Evolutionary conservation across 108 stramenopile genomes (phyloP).

Genomic region (Cylindrotheca closterium): DNA sequence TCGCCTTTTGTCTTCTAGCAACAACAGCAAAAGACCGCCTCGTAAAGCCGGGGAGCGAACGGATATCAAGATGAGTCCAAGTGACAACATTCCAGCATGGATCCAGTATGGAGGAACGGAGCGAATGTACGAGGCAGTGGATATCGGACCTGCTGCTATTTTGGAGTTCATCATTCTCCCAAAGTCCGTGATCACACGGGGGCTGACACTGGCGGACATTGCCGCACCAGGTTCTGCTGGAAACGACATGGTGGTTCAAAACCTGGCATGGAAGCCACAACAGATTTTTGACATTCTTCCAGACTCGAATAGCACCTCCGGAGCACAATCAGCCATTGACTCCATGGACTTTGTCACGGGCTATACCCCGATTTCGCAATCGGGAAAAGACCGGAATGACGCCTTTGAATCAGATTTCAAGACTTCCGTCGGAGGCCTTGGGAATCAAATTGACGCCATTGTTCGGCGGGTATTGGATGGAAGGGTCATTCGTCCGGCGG

Average conservation of each 20-base stretch:
- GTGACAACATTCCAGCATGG: conserved; percentile 60
- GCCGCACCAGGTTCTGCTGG: conserved; percentile 8
- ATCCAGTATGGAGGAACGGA: conserved; percentile 74
- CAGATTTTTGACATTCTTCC: conserved; percentile 39
- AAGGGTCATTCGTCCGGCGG: conserved; percentile 57
- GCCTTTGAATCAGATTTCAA: conserved; percentile 57
- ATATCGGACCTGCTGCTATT: conserved; percentile 72
- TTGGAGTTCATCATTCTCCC: conserved; percentile 67
- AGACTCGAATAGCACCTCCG: conserved; percentile 11
- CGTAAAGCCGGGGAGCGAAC: conserved; percentile 53
- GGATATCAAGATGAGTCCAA: conserved; percentile 16
- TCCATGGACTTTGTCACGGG: conserved; percentile 19
- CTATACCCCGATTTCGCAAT: conserved; percentile 36
- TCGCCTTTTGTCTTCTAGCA: conserved; percentile 43
- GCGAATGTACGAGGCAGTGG: conserved; percentile 71
- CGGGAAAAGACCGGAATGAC: conserved; percentile 64
- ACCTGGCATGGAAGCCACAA: conserved; percentile 51
- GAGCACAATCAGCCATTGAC: background rate
- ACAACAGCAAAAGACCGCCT: conserved; percentile 23
- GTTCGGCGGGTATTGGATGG: conserved; percentile 78
- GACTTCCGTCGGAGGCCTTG: conserved; percentile 62
- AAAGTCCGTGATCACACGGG: conserved; percentile 13
- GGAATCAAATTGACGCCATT: conserved; percentile 72
- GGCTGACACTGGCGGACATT: conserved; percentile 36
- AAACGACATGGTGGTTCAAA: conserved; percentile 51